These are phyloP conservation scores for Paecilomyces niveus DNA, from an alignment of 2,329 filamentous ascomycete genomes.

Conservation along the genomic window DNA sequence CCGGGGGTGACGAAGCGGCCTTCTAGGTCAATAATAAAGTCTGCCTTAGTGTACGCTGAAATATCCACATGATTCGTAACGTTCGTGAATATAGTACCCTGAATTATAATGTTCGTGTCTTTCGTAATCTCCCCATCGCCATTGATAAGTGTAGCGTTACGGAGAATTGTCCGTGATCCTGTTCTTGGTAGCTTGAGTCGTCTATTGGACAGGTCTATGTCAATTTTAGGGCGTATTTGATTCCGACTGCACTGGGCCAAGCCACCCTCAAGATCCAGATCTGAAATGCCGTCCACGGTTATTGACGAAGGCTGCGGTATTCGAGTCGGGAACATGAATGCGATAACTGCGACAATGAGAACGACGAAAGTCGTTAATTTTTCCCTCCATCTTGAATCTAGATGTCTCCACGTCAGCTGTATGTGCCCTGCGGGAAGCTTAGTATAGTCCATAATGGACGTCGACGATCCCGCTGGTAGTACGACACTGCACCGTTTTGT, in stretches of 20 bases:
- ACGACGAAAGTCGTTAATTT: neutral
- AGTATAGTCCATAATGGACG: neutral
- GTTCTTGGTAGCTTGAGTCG: neutral
- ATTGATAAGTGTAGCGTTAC: neutral
- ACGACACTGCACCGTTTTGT: neutral
- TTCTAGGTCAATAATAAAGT: conserved; percentile 7
- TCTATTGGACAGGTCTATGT: neutral
- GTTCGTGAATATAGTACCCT: neutral
- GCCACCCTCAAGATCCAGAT: neutral
- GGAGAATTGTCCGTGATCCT: neutral
- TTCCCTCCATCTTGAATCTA: neutral
- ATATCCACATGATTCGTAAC: neutral
- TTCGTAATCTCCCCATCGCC: neutral
- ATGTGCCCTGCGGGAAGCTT: neutral
- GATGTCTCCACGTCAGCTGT: too few relatives aligned
- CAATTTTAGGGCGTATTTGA: neutral
- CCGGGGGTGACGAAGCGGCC: conserved; percentile 58
- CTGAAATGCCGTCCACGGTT: neutral
- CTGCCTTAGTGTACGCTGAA: neutral
- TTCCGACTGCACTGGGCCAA: neutral
- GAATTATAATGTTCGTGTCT: neutral
- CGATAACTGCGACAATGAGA: neutral
- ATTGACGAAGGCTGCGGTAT: neutral
- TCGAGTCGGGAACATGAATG: neutral
- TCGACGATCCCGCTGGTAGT: neutral